These are phyloP conservation scores for Trichosporon ovoides DNA, from an alignment of 1,284 basidiomycete species.

Conservation along the genomic window DNA sequence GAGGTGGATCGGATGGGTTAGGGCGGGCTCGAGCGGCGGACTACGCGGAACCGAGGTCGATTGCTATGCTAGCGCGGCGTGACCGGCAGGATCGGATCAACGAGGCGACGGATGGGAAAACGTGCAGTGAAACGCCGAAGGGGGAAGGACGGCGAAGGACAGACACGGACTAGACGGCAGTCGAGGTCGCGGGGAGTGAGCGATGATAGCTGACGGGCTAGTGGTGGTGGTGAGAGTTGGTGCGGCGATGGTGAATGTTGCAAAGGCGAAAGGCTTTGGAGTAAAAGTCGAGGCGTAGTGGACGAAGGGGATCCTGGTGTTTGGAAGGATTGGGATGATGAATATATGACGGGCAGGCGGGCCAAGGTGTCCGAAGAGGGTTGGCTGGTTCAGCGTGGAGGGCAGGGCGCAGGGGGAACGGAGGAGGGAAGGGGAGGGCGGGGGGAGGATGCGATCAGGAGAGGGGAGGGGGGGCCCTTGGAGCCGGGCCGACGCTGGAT, in stretches of 20 bases:
- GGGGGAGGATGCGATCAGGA: too few species aligned
- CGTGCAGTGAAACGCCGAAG: neutral
- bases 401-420: too few species aligned
- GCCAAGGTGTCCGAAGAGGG: too few species aligned
- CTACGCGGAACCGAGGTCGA: too few species aligned
- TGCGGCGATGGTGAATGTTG: neutral
- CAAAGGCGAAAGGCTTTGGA: neutral
- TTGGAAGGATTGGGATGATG: neutral
- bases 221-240: neutral
- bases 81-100: neutral
- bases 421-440: too few species aligned
- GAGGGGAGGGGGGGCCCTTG: neutral
- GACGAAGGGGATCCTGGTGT: neutral
- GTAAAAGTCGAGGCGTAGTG: neutral
- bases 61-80: neutral
- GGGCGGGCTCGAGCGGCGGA: too few species aligned
- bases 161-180: neutral
- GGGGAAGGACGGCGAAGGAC: slow-evolving; percentile 1
- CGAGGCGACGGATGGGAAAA: neutral
- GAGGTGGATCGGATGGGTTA: too few species aligned
- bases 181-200: neutral
- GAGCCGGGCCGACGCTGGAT: neutral
- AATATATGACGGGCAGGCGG: neutral
- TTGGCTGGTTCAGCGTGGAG: too few species aligned
- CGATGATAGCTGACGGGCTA: neutral